phyloP scores from a whole-genome alignment of 352 stramenopile genomes.

The Pythium utonaiense region DNA sequence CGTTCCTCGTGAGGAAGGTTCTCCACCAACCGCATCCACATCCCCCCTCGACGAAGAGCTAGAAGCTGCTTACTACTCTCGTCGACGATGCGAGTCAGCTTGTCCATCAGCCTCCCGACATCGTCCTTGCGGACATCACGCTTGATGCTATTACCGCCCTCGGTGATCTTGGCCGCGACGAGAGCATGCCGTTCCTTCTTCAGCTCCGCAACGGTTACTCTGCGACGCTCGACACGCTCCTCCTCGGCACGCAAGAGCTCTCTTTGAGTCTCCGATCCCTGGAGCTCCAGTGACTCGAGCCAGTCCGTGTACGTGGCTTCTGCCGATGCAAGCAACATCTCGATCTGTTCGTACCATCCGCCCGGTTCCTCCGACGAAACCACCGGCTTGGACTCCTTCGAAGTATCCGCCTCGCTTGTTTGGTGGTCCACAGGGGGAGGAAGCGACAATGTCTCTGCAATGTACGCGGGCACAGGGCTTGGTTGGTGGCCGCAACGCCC shows the following conservation, averaged over 20 bases:
- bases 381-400: too few species aligned
- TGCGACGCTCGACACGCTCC: slow-evolving; percentile 13
- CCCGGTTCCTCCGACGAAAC: slow-evolving; percentile 6
- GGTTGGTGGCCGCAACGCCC: not conserved
- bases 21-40: slow-evolving; percentile 41
- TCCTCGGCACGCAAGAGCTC: slow-evolving; percentile 13
- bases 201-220: slow-evolving; percentile 6
- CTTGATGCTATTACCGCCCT: not conserved
- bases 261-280: slow-evolving; percentile 19
- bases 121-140: not conserved
- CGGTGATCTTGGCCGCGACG: slow-evolving; percentile 3
- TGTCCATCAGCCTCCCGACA: slow-evolving; percentile 35
- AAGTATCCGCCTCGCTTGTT: not conserved
- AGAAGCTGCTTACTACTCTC: slow-evolving; percentile 30
- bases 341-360: slow-evolving; percentile 29
- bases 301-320: slow-evolving; percentile 21
- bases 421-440: not conserved
- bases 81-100: slow-evolving; percentile 38
- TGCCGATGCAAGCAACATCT: slow-evolving; percentile 28
- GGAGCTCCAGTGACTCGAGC: slow-evolving; percentile 19
- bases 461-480: not conserved
- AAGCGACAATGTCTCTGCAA: not conserved
- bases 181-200: slow-evolving; percentile 2
- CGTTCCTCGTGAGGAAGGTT: slow-evolving; percentile 39
- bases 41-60: slow-evolving; percentile 4